Conservation (phyloP, 345 rosid species). For the Lumnitzera littorea region DNA sequence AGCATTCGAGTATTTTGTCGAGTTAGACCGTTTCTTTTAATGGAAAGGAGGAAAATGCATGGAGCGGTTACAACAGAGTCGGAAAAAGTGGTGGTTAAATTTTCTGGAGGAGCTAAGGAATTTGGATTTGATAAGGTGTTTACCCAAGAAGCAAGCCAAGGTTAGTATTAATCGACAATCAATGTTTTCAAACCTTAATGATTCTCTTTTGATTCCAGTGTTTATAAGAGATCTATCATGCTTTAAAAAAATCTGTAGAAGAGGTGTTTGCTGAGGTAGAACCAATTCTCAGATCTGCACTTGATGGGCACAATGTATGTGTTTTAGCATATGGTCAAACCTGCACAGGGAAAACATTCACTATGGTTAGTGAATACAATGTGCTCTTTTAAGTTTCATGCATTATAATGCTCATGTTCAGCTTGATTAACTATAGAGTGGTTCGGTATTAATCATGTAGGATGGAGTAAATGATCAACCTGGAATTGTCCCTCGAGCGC, state of each 20-base stretch:
- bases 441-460: constrained; percentile 17
- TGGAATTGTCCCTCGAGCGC: constrained; percentile 71
- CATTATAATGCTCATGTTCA: background rate
- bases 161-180: constrained; percentile 29
- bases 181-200: constrained; percentile 2
- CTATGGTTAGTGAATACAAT: constrained; percentile 52
- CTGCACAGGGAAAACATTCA: constrained; percentile 88
- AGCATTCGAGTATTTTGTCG: constrained; percentile 81
- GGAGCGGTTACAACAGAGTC: constrained; percentile 39
- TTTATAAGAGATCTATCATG: constrained; percentile 26
- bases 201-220: background rate
- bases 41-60: constrained; percentile 36
- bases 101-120: constrained; percentile 50
- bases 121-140: constrained; percentile 77
- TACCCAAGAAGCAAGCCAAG: constrained; percentile 58
- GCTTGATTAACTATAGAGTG: background rate
- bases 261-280: constrained; percentile 71
- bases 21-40: constrained; percentile 45
- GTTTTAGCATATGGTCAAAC: constrained; percentile 94
- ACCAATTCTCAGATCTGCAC: constrained; percentile 80
- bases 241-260: constrained; percentile 48
- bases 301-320: constrained; percentile 86
- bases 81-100: constrained; percentile 43
- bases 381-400: background rate
- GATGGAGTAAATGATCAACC: constrained; percentile 66